Evolutionary conservation across 2,329 filamentous ascomycete species (phyloP), one percentile per base, ranked within the genome.

Genomic region (Penicillium sclerotigenum): DNA sequence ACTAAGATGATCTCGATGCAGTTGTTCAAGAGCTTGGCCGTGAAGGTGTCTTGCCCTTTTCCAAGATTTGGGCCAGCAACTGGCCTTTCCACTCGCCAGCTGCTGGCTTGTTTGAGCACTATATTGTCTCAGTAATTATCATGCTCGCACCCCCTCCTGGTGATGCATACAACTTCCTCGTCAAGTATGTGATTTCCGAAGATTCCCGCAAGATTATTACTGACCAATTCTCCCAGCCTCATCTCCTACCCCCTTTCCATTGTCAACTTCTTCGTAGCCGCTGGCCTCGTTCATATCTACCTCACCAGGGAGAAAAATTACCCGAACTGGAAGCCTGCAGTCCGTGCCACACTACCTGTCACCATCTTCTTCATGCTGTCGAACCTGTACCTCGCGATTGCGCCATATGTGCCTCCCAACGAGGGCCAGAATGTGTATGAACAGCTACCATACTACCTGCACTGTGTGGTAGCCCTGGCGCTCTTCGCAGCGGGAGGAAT

Each of bases 31-130:
- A 89, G 68, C 76, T 90, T 42, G 87, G 83, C 0, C 88, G 87
- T 65, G 87, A 90, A 65, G 86, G 86, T 0, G 75, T 90, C 5
- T 66, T 90, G 14, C 87, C 87, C 0, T 87, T 81, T 52, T 84
- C 83, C 58, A 78, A 79, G 2, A 82, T 90, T 68, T 89, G 84
- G 83, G 87, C 87, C 0, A 88, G 85, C 4, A 87, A 85, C 65
- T 83, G 81, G 71, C 87, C 87, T 0, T 87, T 85, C 59, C 84
- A 86, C 54, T 81, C 87, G 0, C 87, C 87, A 0, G 79, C 83
- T n/a, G 76, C 83, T 7, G 73, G 73, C 11, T 64, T 77, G 10
- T 83, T 88, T 62, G 77, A 88, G 20, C 86, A 89, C 68, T 89
- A 84, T 81, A 65, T 86, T 16, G 79, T 88, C 3, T 87, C 85